Evolutionary conservation across 805 yeast species (phyloP), one percentile per base, ranked within the genome.

Genomic region (Ogataea nakhonphanomensis): DNA sequence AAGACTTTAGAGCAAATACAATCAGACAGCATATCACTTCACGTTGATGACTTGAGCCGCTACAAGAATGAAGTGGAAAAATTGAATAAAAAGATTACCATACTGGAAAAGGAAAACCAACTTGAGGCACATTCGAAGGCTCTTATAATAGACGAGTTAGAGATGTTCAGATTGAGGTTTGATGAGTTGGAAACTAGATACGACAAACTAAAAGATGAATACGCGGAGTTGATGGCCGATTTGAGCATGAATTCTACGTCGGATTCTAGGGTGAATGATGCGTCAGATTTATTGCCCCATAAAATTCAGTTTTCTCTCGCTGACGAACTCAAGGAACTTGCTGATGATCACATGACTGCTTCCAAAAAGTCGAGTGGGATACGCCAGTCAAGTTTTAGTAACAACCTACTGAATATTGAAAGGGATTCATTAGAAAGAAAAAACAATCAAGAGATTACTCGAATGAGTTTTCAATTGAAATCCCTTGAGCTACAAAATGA

Each of bases 401-500:
- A 51, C 23, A 45, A 54, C 27, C 39, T 54, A 9, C 48, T 47
- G 28, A 57, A 54, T 14, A 52, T 56, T 12, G 61, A 58, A 38
- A 27, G 50, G 8, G 51, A 55, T 30, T 42, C 50, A 11, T 43
- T 52, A 17, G 53, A 50, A 25, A 51, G 51, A 28, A 51, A 49
- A 28, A 57, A 61, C 37, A 60, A 67, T 25, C 76, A 73, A 50
- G 79, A 76, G 45, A 64, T 74, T 48, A 70, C 69, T 54, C 73
- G 69, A 50, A 62, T 75, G 48, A 68, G 69, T 45, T 76, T 76
- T 54, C 79, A 76, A 54, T 59, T 76, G 35, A 75, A 72, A 53
- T 73, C 79, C 8, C 58, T 76, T 44, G 69, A 71, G 46, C 56
- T 76, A 39, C 80, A 76, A 51, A 76, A 75, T 53, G 82, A 76